Base-by-base conservation (phyloP, 208 protist genomes). In the Endotrypanum monterogeii region DNA sequence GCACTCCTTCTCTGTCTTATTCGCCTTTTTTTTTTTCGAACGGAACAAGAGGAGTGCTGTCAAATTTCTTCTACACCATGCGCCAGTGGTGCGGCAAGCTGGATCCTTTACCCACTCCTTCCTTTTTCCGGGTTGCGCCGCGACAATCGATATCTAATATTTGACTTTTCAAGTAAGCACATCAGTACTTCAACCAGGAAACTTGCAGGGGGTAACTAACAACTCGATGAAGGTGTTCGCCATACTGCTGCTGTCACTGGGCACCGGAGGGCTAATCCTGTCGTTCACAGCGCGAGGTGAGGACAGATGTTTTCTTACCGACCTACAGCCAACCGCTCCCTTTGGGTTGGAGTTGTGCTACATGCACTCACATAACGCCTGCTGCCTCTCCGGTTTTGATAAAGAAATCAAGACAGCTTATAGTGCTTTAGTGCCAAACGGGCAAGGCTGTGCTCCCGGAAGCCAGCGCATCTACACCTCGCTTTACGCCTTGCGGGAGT, bases 371-470 rank as follows among this genome's bases (percentile, higher is more conserved):
- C 76, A 83, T 60, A 69, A 72, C 2, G 56, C 83, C 1, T 87
- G 85, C 69, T 90, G 85, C 44, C 73, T 87, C 3, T 57, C 83
- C 0, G 83, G 85, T 2, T 79, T 79, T 30, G 85, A 90, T 48
- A 48, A 83, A 48, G 66, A 80, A 28, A 80, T 86, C 37, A 71
- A 82, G 41, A 56, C 63, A 5, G 85, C 76, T 7, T 90, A 87
- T 70, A 39, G 25, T 3, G 63, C 28, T 35, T 18, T 87, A 16
- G 73, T 90, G 23, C 82, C 82, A 0, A 63, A 73, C 28, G 85
- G 80, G 20, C 62, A 80, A 23, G 82, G 85, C 25, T 87, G 85
- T 57, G 74, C 52, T 6, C 58, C 79, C 1, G 80, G 79, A 25
- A 83, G 76, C 18, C 78, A 82, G 52, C 73, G 74, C 58, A 79